Evolutionary conservation across 352 stramenopile species (phyloP).

Genomic region (Halophytophthora polymorphica): DNA sequence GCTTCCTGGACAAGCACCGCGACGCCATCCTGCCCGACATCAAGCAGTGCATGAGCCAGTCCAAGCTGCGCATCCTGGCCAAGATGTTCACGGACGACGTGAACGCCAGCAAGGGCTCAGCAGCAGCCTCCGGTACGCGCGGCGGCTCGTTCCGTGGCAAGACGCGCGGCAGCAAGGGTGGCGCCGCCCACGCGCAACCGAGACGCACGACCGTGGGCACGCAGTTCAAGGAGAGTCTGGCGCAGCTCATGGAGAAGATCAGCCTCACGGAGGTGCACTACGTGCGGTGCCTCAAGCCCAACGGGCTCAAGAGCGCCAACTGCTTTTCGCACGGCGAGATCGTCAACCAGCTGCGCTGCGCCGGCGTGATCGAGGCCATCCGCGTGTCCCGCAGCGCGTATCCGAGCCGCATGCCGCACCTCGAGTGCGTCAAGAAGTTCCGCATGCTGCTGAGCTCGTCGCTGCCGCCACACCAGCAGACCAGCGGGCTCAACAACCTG

Average conservation of each 20-base stretch:
- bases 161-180: constrained; percentile 32
- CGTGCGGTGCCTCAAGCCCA: constrained; percentile 84
- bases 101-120: constrained; percentile 18
- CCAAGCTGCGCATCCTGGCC: constrained; percentile 52
- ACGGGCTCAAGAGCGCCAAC: constrained; percentile 66
- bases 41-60: constrained; percentile 83
- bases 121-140: not conserved
- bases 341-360: constrained; percentile 80
- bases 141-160: constrained; percentile 7
- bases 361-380: constrained; percentile 85
- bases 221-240: constrained; percentile 85
- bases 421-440: constrained; percentile 83
- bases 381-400: constrained; percentile 85
- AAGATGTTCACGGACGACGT: constrained; percentile 68
- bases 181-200: constrained; percentile 42
- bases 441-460: constrained; percentile 37
- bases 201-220: constrained; percentile 75
- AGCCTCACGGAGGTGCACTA: constrained; percentile 84
- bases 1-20: constrained; percentile 85
- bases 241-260: constrained; percentile 86
- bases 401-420: constrained; percentile 71
- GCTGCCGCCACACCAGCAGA: constrained; percentile 24
- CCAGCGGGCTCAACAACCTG: constrained; percentile 31
- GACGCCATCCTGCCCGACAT: constrained; percentile 84
- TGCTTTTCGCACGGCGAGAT: constrained; percentile 73